Base-by-base conservation (phyloP, 2,329 filamentous ascomycete genomes). In the Penicillium olsonii region DNA sequence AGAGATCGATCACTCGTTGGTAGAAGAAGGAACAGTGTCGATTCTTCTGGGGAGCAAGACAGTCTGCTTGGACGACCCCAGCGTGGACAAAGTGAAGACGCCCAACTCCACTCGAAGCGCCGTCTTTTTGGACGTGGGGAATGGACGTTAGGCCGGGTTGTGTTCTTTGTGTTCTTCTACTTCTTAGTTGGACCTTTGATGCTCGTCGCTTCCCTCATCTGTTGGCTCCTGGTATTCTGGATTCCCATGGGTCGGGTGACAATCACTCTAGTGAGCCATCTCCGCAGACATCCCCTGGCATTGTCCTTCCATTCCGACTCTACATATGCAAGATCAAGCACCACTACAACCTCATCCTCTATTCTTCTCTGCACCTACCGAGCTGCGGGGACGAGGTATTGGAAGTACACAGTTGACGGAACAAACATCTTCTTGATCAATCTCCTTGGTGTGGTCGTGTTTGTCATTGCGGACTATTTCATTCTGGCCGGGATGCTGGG, bases 391-490 rank as follows among this genome's bases (percentile, higher is more conserved):
- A 79, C 85, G 59, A 92, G 92, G 70, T 99, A 99, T 77, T 99
- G 95, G 92, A 99, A 99, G 74, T 99, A 99, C 74, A 99, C 94
- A 4, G 80, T 99, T 50, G 94, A 99, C 67, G 95, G 94, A 47
- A 99, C 94, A 53, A 99, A 99, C 73, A 95, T 99, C 67, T 97
- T 99, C 75, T 84, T 99, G 59, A 96, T 99, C 78, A 99, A 99
- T 69, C 82, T 99, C 49, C 90, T 97, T 75, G 87, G 84, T 11
- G 83, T 99, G 15, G 94, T 99, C n/a, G 76, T 89, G 19, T 96
- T 99, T 66, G 88, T 92, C 64, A 95, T 99, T 55, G 84, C 95
- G 57, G 94, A 99, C 76, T 97, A 92, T 79, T 85, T 85, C 52
- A 78, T 99, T 19, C 77, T 99, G 20, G 81, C 85, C 27, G 76